Evolutionary conservation across 2,329 filamentous ascomycete species (phyloP), one percentile per base, ranked within the genome.

Genomic region (Penicillium sp.): DNA sequence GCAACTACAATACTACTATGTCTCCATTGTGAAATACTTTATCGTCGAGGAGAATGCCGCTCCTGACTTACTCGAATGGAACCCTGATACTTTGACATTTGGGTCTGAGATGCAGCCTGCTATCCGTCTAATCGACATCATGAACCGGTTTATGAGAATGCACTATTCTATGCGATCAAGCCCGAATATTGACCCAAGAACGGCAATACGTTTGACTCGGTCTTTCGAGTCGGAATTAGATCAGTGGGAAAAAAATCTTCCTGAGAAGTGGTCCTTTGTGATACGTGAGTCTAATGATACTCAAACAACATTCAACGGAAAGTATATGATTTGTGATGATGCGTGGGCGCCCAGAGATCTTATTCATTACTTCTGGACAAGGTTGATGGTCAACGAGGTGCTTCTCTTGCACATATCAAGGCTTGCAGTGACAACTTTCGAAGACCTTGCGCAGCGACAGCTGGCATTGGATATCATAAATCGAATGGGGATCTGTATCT

Each of bases 331-430:
- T n/a, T 64, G 65, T 48, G 48, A 60, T 29, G 53, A 63, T 29
- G 21, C 51, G 7, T 67, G 65, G 65, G 50, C 54, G 9, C 49
- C 58, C 1, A 53, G 58, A 42, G 42, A 57, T 18, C 47, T 63
- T 15, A 65, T 59, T 23, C 54, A 66, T 34, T 67, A 64, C 43
- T 57, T 57, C 18, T 54, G 58, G 52, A 53, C 53, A 12, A 59
- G 65, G n/a, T 39, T 65, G 23, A 41, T 61, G 2, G 53, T 57
- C 31, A 66, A 65, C 24, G 63, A 66, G 41, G 39, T 62, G 26
- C 59, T 65, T 1, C 29, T 65, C 10, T 38, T 13, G 6, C 45
- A 54, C 16, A 15, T 54, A 18, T 45, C 53, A 24, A 53, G 47
- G 18, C 23, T 57, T 3, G 10, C 41, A 15, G 48, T 8, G 23